Evolutionary conservation across 495 filamentous ascomycete species (phyloP), one percentile per base, ranked within the genome.

Genomic region (Neurospora sublineolata): DNA sequence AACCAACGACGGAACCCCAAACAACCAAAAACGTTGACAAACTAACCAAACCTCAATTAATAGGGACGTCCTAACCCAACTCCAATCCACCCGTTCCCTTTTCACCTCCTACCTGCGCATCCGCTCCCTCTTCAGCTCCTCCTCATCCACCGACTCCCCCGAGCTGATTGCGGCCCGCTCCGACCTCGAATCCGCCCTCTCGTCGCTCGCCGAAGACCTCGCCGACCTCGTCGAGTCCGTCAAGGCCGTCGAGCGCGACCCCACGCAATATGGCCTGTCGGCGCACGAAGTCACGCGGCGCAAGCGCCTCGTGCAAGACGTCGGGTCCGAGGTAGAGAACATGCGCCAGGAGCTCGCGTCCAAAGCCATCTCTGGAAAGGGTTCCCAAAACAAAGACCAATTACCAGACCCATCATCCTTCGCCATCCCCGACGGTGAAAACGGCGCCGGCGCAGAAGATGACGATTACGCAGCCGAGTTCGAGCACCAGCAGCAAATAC

Each of bases 61-160:
- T 70, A 96, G 93, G 79, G 96, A 99, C 80, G 92, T 97, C 75
- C 89, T 95, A 68, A 83, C 89, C 70, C 90, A 93, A 67, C 89
- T 99, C 52, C 87, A 90, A 76, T 87, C 86, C 64, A 91, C 92
- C 72, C 90, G 94, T 14, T 88, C 93, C 38, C 90, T 97, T 71
- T 97, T 97, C 86, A 89, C 91, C 74, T 97, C 94, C 46, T 98
- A 97, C 86, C 89, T 97, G 46, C 95, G 95, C 79, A 98, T 99
- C 83, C 93, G 93, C 76, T 93, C 94, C 20, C 88, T 96, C 18
- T 86, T 90, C 72, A 79, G 75, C 27, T 75, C 77, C 36, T 74
- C 83, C 64, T 64, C 52, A 7, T 8, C 23, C 52, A 33, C 52
- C 27, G 52, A 64, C 52, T 93, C 92, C 70, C 96, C 94, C 37